phyloP scores from a whole-genome alignment of 2,329 filamentous ascomycete genomes.

The Aureobasidium sp. region DNA sequence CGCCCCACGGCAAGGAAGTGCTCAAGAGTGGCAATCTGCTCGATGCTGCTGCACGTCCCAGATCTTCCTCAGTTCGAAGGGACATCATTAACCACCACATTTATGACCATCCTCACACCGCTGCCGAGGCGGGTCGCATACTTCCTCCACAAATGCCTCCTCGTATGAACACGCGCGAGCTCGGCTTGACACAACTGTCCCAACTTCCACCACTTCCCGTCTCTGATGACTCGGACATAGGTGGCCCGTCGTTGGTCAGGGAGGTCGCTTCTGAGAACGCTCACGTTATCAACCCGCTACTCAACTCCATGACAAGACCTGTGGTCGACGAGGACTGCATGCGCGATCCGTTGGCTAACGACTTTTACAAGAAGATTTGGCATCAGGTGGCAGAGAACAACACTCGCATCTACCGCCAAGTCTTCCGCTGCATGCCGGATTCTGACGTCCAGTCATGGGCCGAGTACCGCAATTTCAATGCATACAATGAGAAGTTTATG shows the following conservation, averaged over 20 bases:
- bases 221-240: conserved; percentile 72
- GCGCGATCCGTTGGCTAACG: conserved; percentile 73
- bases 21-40: conserved; percentile 31
- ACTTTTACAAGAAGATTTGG: conserved; percentile 86
- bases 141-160: conserved; percentile 52
- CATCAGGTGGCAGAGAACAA: conserved; percentile 83
- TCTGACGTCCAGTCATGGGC: conserved; percentile 89
- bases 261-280: conserved; percentile 44
- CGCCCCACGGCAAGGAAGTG: conserved; percentile 56
- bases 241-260: conserved; percentile 56
- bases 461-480: conserved; percentile 76
- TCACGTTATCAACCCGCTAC: conserved; percentile 37
- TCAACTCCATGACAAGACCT: conserved; percentile 62
- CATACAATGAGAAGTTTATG: conserved; percentile 69
- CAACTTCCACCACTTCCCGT: conserved; percentile 62
- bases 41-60: background rate
- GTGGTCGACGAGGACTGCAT: conserved; percentile 84
- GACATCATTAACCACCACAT: background rate
- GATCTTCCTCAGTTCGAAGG: background rate
- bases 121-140: conserved; percentile 14
- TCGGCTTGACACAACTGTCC: conserved; percentile 58
- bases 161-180: conserved; percentile 54
- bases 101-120: background rate
- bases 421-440: conserved; percentile 96
- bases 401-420: conserved; percentile 83